These are phyloP conservation scores for Solanum infundibuliforme DNA, from an alignment of 257 asterid genomes.

Conservation along the genomic window DNA sequence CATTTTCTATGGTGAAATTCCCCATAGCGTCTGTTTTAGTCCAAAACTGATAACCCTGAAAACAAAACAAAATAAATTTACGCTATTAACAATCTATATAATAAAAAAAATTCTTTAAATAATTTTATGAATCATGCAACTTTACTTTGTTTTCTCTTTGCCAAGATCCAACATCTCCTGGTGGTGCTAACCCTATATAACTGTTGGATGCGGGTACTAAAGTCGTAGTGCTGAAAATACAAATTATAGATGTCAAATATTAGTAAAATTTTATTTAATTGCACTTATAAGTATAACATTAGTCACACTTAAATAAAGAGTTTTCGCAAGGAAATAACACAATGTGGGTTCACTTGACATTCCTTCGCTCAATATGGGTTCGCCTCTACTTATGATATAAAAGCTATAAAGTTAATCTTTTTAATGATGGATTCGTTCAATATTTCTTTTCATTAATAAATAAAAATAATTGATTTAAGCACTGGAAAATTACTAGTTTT, in stretches of 20 bases:
- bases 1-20: conserved; percentile 27
- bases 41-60: conserved; percentile 69
- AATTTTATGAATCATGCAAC: background rate
- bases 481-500: too few relatives aligned
- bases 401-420: too few relatives aligned
- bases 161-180: conserved; percentile 44
- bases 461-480: too few relatives aligned
- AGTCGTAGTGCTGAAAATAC: background rate
- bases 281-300: background rate
- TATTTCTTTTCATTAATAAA: too few relatives aligned
- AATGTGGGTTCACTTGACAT: too few relatives aligned
- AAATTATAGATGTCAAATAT: background rate
- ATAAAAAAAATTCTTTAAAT: background rate
- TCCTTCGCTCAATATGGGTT: too few relatives aligned
- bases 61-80: background rate
- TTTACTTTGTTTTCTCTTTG: conserved; percentile 57
- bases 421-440: too few relatives aligned
- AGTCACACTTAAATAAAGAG: too few relatives aligned
- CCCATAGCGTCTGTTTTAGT: conserved; percentile 28
- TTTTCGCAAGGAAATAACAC: too few relatives aligned
- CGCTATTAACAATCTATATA: background rate
- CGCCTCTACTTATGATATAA: too few relatives aligned
- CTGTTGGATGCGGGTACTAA: background rate
- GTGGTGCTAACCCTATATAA: too few relatives aligned
- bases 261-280: too few relatives aligned